Conservation (phyloP, 768 basidiomycete species). For the Termitomyces titanicus region DNA sequence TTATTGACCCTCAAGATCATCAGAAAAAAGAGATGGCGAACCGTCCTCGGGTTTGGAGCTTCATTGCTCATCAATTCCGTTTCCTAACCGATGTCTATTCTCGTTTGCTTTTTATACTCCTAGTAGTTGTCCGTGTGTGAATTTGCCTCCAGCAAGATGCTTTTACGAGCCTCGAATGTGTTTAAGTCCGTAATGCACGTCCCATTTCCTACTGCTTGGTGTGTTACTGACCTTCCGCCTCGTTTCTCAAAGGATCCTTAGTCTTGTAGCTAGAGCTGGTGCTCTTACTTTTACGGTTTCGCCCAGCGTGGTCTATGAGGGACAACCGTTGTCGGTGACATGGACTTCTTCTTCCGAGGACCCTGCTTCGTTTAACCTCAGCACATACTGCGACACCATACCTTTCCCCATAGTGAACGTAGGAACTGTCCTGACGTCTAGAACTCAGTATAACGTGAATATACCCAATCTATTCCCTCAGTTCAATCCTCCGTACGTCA, state of each 20-base stretch:
- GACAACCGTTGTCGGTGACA: background rate
- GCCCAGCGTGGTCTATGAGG: background rate
- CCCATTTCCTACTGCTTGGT: too few species aligned
- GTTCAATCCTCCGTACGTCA: background rate
- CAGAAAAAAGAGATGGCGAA: background rate
- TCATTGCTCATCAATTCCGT: background rate
- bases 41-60: background rate
- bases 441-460: too few species aligned
- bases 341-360: too few species aligned
- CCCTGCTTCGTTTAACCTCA: too few species aligned
- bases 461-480: too few species aligned
- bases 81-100: background rate
- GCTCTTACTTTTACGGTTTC: too few species aligned
- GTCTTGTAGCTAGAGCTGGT: background rate
- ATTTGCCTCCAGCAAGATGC: background rate
- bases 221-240: too few species aligned
- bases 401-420: too few species aligned
- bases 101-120: background rate
- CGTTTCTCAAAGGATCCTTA: background rate
- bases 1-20: too few species aligned
- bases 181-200: background rate
- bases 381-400: too few species aligned
- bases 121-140: background rate
- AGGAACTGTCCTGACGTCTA: too few species aligned
- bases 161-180: background rate